A percentile compares a stretch with the other conserved stretches of the same genome.
Evolutionary conservation across 169 alveolate genomes (phyloP).

Genomic region (Plasmodium gallinaceum): DNA sequence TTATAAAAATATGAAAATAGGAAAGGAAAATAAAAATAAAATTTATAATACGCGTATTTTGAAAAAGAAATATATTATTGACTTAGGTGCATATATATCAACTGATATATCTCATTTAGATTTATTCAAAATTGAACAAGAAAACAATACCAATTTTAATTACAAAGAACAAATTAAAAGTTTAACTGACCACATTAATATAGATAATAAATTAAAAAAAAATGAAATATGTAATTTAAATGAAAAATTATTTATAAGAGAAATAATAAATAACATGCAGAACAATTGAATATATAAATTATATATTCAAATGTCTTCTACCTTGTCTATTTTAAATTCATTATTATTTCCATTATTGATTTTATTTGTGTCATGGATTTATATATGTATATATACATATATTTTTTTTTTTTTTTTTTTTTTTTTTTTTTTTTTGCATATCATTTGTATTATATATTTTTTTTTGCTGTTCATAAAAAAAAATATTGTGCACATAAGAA

Average conservation of each 20-base stretch:
- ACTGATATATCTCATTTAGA: slow-evolving; percentile 13
- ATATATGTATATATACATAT: too few relatives aligned
- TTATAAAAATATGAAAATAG: background rate
- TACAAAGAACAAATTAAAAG: slow-evolving; percentile 1
- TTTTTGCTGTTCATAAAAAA: too few relatives aligned
- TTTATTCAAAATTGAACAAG: background rate
- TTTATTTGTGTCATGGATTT: too few relatives aligned
- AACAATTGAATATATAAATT: background rate
- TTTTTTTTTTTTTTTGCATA: too few relatives aligned
- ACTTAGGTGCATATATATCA: background rate
- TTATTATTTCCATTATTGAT: too few relatives aligned
- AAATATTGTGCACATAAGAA: too few relatives aligned
- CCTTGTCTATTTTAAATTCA: background rate
- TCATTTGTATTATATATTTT: too few relatives aligned
- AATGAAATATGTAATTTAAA: slow-evolving; percentile 1
- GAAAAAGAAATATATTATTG: background rate
- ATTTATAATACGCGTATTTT: background rate
- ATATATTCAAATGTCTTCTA: background rate
- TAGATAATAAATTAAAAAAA: background rate
- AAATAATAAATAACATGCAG: background rate
- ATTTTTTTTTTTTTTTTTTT: too few relatives aligned
- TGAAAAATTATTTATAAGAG: background rate
- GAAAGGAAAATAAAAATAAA: slow-evolving; percentile 3
- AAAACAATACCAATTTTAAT: background rate
- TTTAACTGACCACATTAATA: background rate